These are phyloP conservation scores for Globisporangium ultimum DNA, from an alignment of 352 stramenopile species.

Conservation along the genomic window DNA sequence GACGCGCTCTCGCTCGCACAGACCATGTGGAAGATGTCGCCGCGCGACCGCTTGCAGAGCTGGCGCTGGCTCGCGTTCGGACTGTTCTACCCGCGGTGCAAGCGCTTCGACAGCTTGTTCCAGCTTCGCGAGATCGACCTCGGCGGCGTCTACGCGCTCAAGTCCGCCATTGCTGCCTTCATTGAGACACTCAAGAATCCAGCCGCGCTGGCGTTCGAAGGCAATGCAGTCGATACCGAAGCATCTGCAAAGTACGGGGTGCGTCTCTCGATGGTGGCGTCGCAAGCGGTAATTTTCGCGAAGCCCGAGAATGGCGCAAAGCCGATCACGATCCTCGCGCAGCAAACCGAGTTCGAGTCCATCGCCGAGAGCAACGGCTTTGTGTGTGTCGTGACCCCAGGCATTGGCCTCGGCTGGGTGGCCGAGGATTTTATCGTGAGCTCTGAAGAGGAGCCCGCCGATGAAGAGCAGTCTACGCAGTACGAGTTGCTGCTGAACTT, in stretches of 20 bases:
- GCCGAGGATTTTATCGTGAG: slow-evolving; percentile 1
- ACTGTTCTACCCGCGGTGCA: slow-evolving; percentile 12
- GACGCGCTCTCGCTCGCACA: slow-evolving; percentile 6
- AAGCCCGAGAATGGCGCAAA: too few species aligned
- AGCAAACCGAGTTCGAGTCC: not conserved
- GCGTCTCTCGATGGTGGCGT: too few species aligned
- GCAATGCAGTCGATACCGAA: not conserved
- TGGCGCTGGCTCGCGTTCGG: slow-evolving; percentile 16
- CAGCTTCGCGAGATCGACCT: slow-evolving; percentile 11
- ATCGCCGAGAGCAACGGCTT: not conserved
- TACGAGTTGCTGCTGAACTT: not conserved
- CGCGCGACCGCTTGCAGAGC: slow-evolving; percentile 5
- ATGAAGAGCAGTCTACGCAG: not conserved
- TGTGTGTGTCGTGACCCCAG: slow-evolving; percentile 5
- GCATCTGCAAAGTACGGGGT: too few species aligned
- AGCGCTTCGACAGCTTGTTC: not conserved
- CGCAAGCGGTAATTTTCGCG: too few species aligned
- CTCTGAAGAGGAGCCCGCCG: not conserved
- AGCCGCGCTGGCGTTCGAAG: slow-evolving; percentile 1
- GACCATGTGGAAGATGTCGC: slow-evolving; percentile 3
- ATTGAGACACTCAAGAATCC: too few species aligned
- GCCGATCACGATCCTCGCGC: not conserved
- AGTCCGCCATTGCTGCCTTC: not conserved
- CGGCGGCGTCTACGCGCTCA: slow-evolving; percentile 4
- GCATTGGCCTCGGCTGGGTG: slow-evolving; percentile 7